Evolutionary conservation across 129 eudicot genomes (phyloP).

Genomic region (Lactuca saligna): DNA sequence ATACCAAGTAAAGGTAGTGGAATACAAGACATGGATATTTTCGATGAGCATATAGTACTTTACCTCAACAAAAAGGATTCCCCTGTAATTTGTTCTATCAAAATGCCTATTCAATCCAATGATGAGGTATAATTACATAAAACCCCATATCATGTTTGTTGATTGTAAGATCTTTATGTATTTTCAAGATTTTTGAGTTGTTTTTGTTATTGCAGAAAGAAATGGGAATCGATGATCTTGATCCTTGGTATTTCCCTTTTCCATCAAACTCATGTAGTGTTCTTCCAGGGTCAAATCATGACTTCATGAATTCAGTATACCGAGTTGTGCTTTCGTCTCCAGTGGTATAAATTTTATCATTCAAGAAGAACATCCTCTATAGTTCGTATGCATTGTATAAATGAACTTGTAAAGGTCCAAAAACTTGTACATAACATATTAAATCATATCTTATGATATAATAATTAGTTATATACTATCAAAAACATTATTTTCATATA

Average conservation of each 20-base stretch:
- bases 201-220: conserved; percentile 44
- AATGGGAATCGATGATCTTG: conserved; percentile 55
- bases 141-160: background rate
- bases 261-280: conserved; percentile 58
- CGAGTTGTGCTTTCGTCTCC: conserved; percentile 89
- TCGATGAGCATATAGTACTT: conserved; percentile 66
- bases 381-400: too few species aligned
- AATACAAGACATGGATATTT: conserved; percentile 85
- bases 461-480: too few species aligned
- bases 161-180: background rate
- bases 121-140: conserved; percentile 40
- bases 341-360: conserved; percentile 50
- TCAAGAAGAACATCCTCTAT: background rate
- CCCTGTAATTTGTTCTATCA: conserved; percentile 66
- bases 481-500: too few species aligned
- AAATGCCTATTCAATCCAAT: conserved; percentile 57
- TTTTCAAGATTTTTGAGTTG: background rate
- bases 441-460: too few species aligned
- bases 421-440: too few species aligned
- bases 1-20: conserved; percentile 54
- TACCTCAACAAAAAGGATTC: conserved; percentile 51
- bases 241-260: conserved; percentile 89
- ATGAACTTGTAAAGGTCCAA: too few species aligned
- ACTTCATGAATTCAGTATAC: conserved; percentile 59
- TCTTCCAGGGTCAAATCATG: conserved; percentile 84